A percentile compares a stretch with the other conserved stretches of the same genome.
These are phyloP conservation scores for Fusarium metavorans DNA, from an alignment of 2,329 filamentous ascomycete species.

Conservation along the genomic window DNA sequence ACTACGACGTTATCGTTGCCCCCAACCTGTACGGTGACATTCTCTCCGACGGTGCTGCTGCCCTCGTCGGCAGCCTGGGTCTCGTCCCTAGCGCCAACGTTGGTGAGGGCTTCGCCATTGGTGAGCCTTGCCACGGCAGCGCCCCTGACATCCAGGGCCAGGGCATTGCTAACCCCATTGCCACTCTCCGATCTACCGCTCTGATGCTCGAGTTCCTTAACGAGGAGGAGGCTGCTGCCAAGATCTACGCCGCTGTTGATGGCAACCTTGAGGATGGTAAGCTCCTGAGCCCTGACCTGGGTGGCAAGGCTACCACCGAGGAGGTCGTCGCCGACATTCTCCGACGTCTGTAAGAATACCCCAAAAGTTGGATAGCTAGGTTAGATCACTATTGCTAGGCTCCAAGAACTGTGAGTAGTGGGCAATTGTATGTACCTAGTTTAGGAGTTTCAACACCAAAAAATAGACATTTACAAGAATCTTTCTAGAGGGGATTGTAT, in stretches of 20 bases:
- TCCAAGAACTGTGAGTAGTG: background rate
- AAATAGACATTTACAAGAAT: conserved; percentile 9
- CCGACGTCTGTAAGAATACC: conserved; percentile 73
- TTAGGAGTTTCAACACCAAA: conserved; percentile 8
- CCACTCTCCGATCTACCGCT: conserved; percentile 89
- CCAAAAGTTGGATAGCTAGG: conserved; percentile 19
- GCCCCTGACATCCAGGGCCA: conserved; percentile 95
- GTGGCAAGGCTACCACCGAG: conserved; percentile 85
- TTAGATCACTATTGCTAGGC: conserved; percentile 6
- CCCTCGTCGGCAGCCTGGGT: conserved; percentile 90
- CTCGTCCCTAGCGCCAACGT: conserved; percentile 97
- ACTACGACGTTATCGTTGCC: conserved; percentile 98
- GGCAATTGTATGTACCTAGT: background rate
- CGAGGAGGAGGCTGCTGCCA: conserved; percentile 86
- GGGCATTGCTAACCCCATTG: conserved; percentile 95
- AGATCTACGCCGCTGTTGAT: conserved; percentile 93
- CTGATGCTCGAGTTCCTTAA: conserved; percentile 97
- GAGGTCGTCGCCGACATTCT: conserved; percentile 91
- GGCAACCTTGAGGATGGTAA: conserved; percentile 86
- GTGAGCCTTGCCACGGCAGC: conserved; percentile 96
- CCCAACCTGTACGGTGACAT: conserved; percentile 99
- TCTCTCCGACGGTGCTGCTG: conserved; percentile 93
- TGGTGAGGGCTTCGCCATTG: conserved; percentile 92
- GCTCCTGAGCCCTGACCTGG: conserved; percentile 89
- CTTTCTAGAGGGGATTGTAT: conserved; percentile 41